Base-by-base conservation (phyloP, 148 eudicot genomes). In the Agrostemma githago region DNA sequence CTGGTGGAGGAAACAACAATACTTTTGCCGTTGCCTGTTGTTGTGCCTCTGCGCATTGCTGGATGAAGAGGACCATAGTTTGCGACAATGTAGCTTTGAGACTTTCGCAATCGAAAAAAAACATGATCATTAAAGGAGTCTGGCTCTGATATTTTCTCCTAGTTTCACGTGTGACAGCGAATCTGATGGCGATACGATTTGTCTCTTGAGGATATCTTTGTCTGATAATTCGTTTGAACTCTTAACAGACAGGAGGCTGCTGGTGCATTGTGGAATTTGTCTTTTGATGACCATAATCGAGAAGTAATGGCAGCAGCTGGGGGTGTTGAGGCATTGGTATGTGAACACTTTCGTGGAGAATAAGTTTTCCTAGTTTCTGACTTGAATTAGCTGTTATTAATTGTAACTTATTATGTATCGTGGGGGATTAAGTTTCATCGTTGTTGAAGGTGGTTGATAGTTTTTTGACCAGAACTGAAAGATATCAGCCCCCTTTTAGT, bases 281-380 rank as follows among this genome's bases (percentile, higher is more conserved):
- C 98, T 41, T 95, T 92, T 83, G 97, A 95, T 83, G 98, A 95
- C 67, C 85, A 89, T 74, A 95, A 95, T 81, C 93, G 96, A 75
- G 99, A 92, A 86, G 92, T 92, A 63, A 92, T 95, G 82, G 97
- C 97, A 62, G 89, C 84, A 60, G 91, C 92, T 76, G 93, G 94
- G 73, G 99, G 99, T 72, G 97, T 95, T 73, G 99, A 95, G 86
- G 97, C 99, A 74, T 83, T 95, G 99, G 99, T 95, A 90, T 70
- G 84, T 20, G 63, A 7, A 58, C 63, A 39, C 38, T 6, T 41
- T 34, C 41, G 16, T 38, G 19, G 3, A 17, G 2, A 14, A 17
- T 26, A 19, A 37, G 16, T 70, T 12, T 42, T 20, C 72, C 8
- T 3, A 46, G 21, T 19, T 60, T 68, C 59, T 60, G 41, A 66